These are phyloP conservation scores for Candida sakaeoensis DNA, from an alignment of 805 yeast genomes.

Conservation along the genomic window DNA sequence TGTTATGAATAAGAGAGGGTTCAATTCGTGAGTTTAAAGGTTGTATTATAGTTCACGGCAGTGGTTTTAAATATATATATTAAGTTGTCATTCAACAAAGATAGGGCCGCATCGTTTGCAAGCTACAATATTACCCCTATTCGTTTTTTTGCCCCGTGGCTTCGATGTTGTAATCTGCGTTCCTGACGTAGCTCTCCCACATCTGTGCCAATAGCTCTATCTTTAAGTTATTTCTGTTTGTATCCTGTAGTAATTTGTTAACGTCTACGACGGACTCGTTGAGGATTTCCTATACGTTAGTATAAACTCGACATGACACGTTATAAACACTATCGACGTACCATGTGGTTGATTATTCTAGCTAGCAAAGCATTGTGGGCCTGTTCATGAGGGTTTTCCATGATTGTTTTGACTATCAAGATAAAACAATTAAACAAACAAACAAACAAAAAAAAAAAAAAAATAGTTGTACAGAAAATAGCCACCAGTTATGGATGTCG, in stretches of 20 bases:
- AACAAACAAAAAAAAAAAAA: background rate
- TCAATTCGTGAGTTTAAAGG: background rate
- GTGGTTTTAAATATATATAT: background rate
- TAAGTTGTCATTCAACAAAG: background rate
- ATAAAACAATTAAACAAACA: too few relatives aligned
- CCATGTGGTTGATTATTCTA: conserved; percentile 73
- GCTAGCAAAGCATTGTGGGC: conserved; percentile 72
- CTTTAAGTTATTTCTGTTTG: conserved; percentile 64
- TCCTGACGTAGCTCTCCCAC: conserved; percentile 74
- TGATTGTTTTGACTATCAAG: conserved; percentile 19
- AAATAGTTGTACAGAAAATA: background rate
- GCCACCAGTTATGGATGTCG: conserved; percentile 22
- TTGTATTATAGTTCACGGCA: too few relatives aligned
- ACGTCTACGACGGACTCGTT: conserved; percentile 67
- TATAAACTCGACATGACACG: too few relatives aligned
- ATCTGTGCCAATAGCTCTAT: conserved; percentile 69
- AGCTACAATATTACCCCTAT: too few relatives aligned
- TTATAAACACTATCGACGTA: too few relatives aligned
- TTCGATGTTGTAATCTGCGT: conserved; percentile 65
- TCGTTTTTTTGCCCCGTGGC: conserved; percentile 60
- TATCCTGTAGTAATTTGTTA: conserved; percentile 57
- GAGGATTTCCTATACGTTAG: conserved; percentile 49
- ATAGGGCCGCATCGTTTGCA: too few relatives aligned
- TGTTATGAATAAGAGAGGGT: background rate
- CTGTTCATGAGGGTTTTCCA: conserved; percentile 87